Evolutionary conservation across 2,329 filamentous ascomycete species (phyloP).

Genomic region (Aschersonia sp.): DNA sequence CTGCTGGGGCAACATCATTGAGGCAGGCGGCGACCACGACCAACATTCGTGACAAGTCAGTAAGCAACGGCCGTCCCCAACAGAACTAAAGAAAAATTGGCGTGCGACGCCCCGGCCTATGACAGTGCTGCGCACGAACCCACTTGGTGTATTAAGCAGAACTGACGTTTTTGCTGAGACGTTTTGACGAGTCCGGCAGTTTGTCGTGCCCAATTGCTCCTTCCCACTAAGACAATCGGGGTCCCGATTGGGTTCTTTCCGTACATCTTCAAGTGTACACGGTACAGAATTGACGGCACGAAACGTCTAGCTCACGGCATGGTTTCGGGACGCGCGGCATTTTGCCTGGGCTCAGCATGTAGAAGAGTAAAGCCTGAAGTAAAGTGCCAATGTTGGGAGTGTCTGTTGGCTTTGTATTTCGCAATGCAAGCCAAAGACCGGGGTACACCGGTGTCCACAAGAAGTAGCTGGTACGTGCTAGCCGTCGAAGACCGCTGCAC

Average conservation of each 20-base stretch:
- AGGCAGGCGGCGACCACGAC: not conserved
- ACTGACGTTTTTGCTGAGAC: not conserved
- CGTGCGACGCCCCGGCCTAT: slow-evolving; percentile 5
- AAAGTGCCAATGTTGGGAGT: too few species aligned
- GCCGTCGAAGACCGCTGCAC: not conserved
- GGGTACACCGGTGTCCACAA: not conserved
- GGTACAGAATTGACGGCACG: not conserved
- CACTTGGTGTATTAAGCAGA: not conserved
- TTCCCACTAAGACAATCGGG: not conserved
- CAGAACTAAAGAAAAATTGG: slow-evolving; percentile 21
- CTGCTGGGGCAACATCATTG: not conserved
- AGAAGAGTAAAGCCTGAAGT: too few species aligned
- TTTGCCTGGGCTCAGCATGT: too few species aligned
- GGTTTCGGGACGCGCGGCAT: too few species aligned
- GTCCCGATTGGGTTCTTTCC: not conserved
- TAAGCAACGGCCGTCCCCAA: slow-evolving; percentile 18
- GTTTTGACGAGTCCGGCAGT: not conserved
- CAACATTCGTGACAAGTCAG: not conserved
- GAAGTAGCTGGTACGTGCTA: not conserved
- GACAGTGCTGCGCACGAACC: not conserved
- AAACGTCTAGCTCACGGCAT: too few species aligned
- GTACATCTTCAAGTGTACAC: not conserved
- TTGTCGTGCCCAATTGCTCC: not conserved
- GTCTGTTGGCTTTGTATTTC: too few species aligned
- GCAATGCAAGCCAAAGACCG: too few species aligned